phyloP scores from a whole-genome alignment of 139 green algal species.

The Coelastrella sp. region DNA sequence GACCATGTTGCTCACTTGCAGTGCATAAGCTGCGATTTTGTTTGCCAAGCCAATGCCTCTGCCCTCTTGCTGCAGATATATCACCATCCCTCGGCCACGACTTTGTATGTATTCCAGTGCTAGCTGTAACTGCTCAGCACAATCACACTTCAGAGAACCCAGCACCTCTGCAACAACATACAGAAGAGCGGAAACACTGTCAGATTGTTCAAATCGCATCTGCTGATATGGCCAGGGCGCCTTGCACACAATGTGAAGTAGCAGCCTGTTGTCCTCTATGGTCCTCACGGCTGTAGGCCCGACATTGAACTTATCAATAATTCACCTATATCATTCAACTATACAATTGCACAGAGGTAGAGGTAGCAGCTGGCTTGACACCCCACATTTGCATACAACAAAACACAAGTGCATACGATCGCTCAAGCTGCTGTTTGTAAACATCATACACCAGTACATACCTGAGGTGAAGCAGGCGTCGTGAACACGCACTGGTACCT shows the following conservation, averaged over 20 bases:
- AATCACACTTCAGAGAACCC: slow-evolving; percentile 96
- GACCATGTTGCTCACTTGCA: slow-evolving; percentile 79
- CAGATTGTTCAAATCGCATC: too few species aligned
- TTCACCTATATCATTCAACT: too few species aligned
- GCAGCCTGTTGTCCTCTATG: too few species aligned
- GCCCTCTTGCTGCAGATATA: slow-evolving; percentile 97
- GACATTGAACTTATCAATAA: too few species aligned
- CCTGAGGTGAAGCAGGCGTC: slow-evolving; percentile 96
- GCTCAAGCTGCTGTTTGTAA: too few species aligned
- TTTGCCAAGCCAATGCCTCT: slow-evolving; percentile 95
- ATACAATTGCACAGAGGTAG: not conserved
- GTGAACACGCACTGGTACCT: slow-evolving; percentile 92
- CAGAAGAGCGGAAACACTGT: not conserved
- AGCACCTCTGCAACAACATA: slow-evolving; percentile 82
- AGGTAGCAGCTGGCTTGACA: not conserved
- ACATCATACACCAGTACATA: slow-evolving; percentile 47
- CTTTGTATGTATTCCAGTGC: slow-evolving; percentile 87
- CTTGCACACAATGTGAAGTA: too few species aligned
- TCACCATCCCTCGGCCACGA: slow-evolving; percentile 80
- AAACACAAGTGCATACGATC: not conserved
- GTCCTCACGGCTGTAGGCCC: too few species aligned
- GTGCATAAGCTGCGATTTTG: slow-evolving; percentile 96
- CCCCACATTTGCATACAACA: not conserved
- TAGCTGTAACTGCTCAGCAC: slow-evolving; percentile 91
- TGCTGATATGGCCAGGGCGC: not conserved